A percentile compares a stretch with the other conserved stretches of the same genome.
These are phyloP conservation scores for Aureobasidium sp. DNA, from an alignment of 2,329 filamentous ascomycete species.

Conservation along the genomic window DNA sequence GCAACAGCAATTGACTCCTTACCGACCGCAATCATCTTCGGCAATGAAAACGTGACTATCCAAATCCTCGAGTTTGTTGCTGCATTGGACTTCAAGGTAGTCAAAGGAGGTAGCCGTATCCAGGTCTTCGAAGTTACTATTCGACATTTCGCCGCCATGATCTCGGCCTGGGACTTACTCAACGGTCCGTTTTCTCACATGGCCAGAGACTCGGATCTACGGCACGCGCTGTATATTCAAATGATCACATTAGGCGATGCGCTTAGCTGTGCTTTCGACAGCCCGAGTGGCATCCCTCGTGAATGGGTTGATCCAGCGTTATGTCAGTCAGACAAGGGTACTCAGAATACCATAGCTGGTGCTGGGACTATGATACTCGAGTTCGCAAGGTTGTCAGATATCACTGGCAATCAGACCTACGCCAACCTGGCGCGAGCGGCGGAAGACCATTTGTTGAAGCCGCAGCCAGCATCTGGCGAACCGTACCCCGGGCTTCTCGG, in stretches of 20 bases:
- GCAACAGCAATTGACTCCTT: slow-evolving; percentile 23
- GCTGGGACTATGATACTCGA: slow-evolving; percentile 23
- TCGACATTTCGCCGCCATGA: slow-evolving; percentile 23
- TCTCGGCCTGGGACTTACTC: slow-evolving; percentile 24
- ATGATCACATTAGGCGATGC: slow-evolving; percentile 22
- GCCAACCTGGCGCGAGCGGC: slow-evolving; percentile 20
- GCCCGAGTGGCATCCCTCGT: slow-evolving; percentile 21
- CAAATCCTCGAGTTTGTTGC: slow-evolving; percentile 21
- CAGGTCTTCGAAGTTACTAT: slow-evolving; percentile 24
- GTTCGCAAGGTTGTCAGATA: slow-evolving; percentile 22
- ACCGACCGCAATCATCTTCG: slow-evolving; percentile 23
- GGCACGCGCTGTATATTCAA: slow-evolving; percentile 19
- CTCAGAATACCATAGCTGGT: slow-evolving; percentile 20
- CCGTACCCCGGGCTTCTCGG: slow-evolving; percentile 28
- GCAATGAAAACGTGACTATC: slow-evolving; percentile 18
- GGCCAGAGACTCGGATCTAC: slow-evolving; percentile 15
- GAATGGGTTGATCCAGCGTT: slow-evolving; percentile 22
- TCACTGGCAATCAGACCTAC: slow-evolving; percentile 24
- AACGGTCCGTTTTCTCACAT: slow-evolving; percentile 21
- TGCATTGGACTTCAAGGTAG: slow-evolving; percentile 19
- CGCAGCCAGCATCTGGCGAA: slow-evolving; percentile 20
- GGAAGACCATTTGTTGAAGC: slow-evolving; percentile 21
- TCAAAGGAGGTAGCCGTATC: slow-evolving; percentile 18
- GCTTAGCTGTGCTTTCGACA: slow-evolving; percentile 22
- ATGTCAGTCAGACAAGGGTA: slow-evolving; percentile 22